phyloP scores from a whole-genome alignment of 1,284 basidiomycete species.

The Fomes fomentarius region DNA sequence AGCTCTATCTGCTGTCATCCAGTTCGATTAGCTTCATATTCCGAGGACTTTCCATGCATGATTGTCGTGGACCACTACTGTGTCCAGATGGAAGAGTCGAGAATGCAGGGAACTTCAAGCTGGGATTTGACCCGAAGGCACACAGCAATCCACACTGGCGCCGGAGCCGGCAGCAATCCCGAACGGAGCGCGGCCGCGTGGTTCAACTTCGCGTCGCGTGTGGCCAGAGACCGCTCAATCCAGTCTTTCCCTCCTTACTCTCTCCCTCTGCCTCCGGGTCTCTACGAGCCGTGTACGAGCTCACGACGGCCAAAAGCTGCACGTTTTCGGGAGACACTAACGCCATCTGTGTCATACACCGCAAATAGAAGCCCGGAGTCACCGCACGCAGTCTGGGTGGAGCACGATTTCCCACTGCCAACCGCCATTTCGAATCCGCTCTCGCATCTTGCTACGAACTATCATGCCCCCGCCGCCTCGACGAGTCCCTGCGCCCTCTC shows the following conservation, averaged over 20 bases:
- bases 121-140: no score
- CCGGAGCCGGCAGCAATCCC: not conserved
- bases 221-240: constrained; percentile 3
- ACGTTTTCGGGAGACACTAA: not conserved
- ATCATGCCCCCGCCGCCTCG: constrained; percentile 42
- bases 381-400: constrained; percentile 16
- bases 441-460: constrained; percentile 9
- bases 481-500: constrained; percentile 39
- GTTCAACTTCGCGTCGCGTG: constrained; percentile 14
- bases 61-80: no score
- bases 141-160: not conserved
- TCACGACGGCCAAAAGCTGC: no score
- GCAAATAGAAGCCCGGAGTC: not conserved
- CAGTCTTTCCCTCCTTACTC: not conserved
- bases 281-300: not conserved
- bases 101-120: not conserved
- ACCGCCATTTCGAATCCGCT: not conserved
- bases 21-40: no score
- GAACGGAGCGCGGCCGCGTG: constrained; percentile 2
- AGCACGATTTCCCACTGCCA: constrained; percentile 14
- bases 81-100: no score
- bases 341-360: not conserved
- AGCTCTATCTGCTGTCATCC: not conserved
- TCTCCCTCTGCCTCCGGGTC: no score
- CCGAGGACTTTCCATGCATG: no score